phyloP scores from a whole-genome alignment of 2,329 filamentous ascomycete species.

The Elsinoe necatrix region DNA sequence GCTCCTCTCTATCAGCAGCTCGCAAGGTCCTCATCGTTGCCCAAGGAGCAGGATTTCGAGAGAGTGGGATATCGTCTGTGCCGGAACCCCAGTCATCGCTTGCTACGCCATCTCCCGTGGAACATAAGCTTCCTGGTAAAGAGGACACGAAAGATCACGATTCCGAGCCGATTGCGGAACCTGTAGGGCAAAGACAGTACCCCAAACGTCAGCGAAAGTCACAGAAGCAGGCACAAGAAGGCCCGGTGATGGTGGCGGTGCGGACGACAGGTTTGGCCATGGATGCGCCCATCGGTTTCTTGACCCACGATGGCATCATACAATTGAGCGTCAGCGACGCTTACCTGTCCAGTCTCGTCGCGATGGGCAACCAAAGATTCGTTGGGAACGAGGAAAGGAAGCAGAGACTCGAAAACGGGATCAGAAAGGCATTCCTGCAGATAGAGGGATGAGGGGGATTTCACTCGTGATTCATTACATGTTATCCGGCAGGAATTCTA shows the following conservation, averaged over 20 bases:
- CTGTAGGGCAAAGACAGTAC: background rate
- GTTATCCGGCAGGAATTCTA: background rate
- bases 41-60: conserved; percentile 74
- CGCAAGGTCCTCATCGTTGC: conserved; percentile 68
- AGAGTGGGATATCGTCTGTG: conserved; percentile 74
- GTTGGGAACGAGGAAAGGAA: conserved; percentile 60
- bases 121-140: too few species aligned
- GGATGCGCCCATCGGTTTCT: conserved; percentile 67
- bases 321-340: conserved; percentile 52
- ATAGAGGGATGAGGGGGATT: background rate
- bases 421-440: background rate
- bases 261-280: conserved; percentile 74
- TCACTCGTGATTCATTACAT: background rate
- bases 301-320: conserved; percentile 35
- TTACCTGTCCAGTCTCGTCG: conserved; percentile 60
- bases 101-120: conserved; percentile 18
- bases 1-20: conserved; percentile 65
- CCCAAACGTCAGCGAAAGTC: conserved; percentile 9
- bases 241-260: conserved; percentile 71
- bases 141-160: too few species aligned
- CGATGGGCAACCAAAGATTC: conserved; percentile 68
- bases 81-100: conserved; percentile 28
- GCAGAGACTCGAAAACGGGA: conserved; percentile 46
- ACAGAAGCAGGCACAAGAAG: conserved; percentile 9
- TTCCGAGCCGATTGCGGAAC: too few species aligned